Conservation (phyloP, 805 yeast species). For the Starmerella gropengiesseri region DNA sequence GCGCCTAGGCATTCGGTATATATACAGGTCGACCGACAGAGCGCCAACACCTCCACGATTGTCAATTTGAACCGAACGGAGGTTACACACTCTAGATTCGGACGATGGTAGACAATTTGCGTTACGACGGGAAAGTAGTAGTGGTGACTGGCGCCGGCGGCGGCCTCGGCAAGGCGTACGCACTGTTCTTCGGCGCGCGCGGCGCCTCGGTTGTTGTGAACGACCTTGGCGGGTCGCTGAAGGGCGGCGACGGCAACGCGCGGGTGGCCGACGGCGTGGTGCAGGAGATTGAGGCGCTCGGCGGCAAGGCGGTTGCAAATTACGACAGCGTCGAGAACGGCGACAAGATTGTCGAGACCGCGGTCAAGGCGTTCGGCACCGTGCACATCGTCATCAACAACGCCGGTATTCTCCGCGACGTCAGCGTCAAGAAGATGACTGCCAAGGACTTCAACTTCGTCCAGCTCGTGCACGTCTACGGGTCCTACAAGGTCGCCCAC, state of each 20-base stretch:
- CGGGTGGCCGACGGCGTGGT: conserved; percentile 85
- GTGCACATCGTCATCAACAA: conserved; percentile 84
- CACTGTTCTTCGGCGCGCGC: conserved; percentile 72
- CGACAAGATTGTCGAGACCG: conserved; percentile 73
- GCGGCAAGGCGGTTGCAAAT: conserved; percentile 87
- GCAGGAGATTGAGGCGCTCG: conserved; percentile 60
- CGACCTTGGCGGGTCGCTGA: conserved; percentile 77
- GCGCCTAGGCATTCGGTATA: conserved; percentile 3
- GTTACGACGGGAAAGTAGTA: conserved; percentile 75
- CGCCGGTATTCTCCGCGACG: conserved; percentile 89
- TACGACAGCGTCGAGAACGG: conserved; percentile 85
- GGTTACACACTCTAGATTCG: neutral
- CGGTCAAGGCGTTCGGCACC: conserved; percentile 74
- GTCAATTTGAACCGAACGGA: too few relatives aligned
- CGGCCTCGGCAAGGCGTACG: conserved; percentile 83
- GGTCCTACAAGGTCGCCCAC: conserved; percentile 71
- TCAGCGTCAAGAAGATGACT: conserved; percentile 75
- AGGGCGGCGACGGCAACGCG: conserved; percentile 51
- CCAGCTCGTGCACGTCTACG: conserved; percentile 77
- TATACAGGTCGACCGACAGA: neutral
- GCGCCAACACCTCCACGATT: neutral
- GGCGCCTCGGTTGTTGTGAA: conserved; percentile 95
- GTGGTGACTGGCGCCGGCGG: conserved; percentile 97
- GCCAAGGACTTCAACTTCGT: conserved; percentile 71
- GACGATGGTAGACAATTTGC: conserved; percentile 27